Percentiles rank a stretch among this genome's conserved stretches.
phyloP scores from a whole-genome alignment of 805 yeast genomes.

The Ogataea methanolica region DNA sequence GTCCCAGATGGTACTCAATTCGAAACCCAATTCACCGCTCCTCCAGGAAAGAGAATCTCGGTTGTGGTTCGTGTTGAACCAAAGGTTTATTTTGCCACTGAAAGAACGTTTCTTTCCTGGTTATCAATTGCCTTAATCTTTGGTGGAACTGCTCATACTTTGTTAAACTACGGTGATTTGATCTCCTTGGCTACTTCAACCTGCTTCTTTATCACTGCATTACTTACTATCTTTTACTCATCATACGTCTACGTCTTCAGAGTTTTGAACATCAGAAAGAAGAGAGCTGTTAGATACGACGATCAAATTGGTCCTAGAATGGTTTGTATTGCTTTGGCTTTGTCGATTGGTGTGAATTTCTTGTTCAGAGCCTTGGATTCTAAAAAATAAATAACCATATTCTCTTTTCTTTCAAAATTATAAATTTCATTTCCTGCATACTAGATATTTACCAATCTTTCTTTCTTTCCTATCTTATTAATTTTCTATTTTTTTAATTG shows the following conservation, averaged over 20 bases:
- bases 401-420: neutral
- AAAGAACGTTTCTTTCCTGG: conserved; percentile 93
- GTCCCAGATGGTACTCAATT: conserved; percentile 64
- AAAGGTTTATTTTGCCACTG: conserved; percentile 97
- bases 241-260: conserved; percentile 74
- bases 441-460: no score
- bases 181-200: conserved; percentile 76
- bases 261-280: conserved; percentile 74
- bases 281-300: conserved; percentile 79
- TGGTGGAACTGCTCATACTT: conserved; percentile 83
- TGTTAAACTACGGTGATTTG: conserved; percentile 77
- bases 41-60: conserved; percentile 83
- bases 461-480: no score
- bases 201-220: conserved; percentile 80
- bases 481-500: no score
- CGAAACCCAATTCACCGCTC: conserved; percentile 58
- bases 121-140: conserved; percentile 82
- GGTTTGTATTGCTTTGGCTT: conserved; percentile 69
- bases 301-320: conserved; percentile 84
- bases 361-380: conserved; percentile 42
- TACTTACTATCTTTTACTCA: conserved; percentile 68
- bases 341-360: conserved; percentile 62
- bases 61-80: conserved; percentile 98
- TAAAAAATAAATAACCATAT: neutral
- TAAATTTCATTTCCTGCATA: neutral